phyloP scores from a whole-genome alignment of 768 basidiomycete species.

The Cyathus striatus region DNA sequence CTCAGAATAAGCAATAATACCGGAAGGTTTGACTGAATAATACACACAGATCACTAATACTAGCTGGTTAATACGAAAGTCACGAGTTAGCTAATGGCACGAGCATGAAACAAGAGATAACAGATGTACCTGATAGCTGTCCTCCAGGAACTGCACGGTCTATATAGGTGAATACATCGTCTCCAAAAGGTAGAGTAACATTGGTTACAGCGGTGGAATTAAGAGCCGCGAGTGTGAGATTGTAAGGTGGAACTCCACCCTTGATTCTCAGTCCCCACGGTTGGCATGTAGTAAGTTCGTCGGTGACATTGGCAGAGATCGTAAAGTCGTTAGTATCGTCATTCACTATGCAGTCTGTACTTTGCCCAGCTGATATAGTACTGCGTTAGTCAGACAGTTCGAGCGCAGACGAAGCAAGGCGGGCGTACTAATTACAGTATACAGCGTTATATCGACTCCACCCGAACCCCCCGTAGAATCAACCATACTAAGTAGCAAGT shows the following conservation, averaged over 20 bases:
- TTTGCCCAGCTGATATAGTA: conserved; percentile 18
- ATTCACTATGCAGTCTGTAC: conserved; percentile 24
- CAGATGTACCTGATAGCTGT: conserved; percentile 31
- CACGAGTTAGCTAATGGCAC: not conserved
- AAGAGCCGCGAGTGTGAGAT: conserved; percentile 25
- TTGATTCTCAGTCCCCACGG: conserved; percentile 34
- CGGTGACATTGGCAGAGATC: conserved; percentile 29
- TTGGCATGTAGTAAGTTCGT: conserved; percentile 28
- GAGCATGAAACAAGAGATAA: conserved; percentile 1
- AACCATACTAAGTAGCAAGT: conserved; percentile 28
- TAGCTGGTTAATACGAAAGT: conserved; percentile 17
- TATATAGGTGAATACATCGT: conserved; percentile 30
- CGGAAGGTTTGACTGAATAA: not conserved
- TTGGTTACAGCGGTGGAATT: conserved; percentile 29
- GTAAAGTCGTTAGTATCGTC: conserved; percentile 20
- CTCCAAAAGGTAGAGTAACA: conserved; percentile 24
- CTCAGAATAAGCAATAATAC: not conserved
- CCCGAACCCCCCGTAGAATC: conserved; percentile 31
- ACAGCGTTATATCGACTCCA: conserved; percentile 20
- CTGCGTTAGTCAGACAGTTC: not conserved
- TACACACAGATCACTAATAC: conserved; percentile 38
- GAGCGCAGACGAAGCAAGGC: not conserved
- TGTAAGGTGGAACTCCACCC: conserved; percentile 37
- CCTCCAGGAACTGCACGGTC: conserved; percentile 26
- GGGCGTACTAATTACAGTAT: conserved; percentile 25